A percentile compares a stretch with the other conserved stretches of the same genome.
Conservation (phyloP, 306 rosid genomes). For the Medicago ruthenica region DNA sequence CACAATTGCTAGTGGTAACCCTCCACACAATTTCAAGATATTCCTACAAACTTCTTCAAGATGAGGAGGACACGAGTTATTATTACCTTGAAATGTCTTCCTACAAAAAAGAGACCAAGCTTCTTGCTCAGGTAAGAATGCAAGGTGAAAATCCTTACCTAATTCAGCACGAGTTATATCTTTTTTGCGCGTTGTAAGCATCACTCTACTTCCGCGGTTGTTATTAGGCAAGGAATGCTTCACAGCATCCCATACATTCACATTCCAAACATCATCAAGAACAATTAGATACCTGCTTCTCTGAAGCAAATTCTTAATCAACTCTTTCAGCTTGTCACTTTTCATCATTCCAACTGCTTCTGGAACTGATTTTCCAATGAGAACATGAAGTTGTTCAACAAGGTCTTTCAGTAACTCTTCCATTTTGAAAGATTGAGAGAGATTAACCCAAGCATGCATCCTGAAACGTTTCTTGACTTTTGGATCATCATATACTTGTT, state of each 20-base stretch:
- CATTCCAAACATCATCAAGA: slow-evolving; percentile 59
- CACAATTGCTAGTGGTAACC: slow-evolving; percentile 64
- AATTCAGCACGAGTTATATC: slow-evolving; percentile 51
- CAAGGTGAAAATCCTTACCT: slow-evolving; percentile 48
- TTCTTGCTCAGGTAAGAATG: slow-evolving; percentile 53
- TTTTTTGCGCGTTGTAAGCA: slow-evolving; percentile 56
- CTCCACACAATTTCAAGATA: slow-evolving; percentile 53
- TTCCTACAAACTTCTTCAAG: slow-evolving; percentile 41
- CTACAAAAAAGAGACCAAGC: slow-evolving; percentile 58
- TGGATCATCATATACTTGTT: slow-evolving; percentile 59
- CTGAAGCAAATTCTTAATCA: slow-evolving; percentile 52
- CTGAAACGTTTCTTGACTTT: slow-evolving; percentile 54
- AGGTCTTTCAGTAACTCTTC: slow-evolving; percentile 54
- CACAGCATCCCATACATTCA: slow-evolving; percentile 57
- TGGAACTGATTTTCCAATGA: slow-evolving; percentile 57
- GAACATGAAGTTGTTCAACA: slow-evolving; percentile 53
- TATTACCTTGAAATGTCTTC: slow-evolving; percentile 52
- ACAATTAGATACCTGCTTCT: slow-evolving; percentile 57
- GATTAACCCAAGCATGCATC: slow-evolving; percentile 62
- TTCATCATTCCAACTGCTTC: slow-evolving; percentile 49
- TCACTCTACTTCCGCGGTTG: slow-evolving; percentile 53
- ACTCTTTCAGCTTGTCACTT: slow-evolving; percentile 40
- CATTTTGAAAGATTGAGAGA: slow-evolving; percentile 41
- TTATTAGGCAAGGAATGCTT: slow-evolving; percentile 53
- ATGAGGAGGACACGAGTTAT: slow-evolving; percentile 48